Evolutionary conservation across 2,329 filamentous ascomycete species (phyloP).

Genomic region (Aspergillus sp.): DNA sequence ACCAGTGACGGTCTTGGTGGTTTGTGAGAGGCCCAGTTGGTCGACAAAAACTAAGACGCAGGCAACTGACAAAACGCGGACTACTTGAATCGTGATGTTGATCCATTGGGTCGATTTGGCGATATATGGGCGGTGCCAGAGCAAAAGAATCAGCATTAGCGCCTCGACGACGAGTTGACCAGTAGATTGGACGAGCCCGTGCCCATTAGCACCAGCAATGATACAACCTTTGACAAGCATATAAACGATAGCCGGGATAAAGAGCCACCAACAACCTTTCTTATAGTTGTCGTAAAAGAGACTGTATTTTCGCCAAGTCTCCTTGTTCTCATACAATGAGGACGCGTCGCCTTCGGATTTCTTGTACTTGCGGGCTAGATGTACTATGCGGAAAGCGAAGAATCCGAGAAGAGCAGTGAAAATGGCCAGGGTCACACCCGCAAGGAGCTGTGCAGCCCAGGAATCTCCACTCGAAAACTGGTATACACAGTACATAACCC

Average conservation of each 20-base stretch:
- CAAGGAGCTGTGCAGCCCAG: conserved; percentile 84
- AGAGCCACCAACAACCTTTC: conserved; percentile 95
- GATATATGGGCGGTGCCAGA: conserved; percentile 85
- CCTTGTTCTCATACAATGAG: conserved; percentile 82
- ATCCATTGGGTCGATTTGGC: conserved; percentile 86
- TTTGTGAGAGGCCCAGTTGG: conserved; percentile 83
- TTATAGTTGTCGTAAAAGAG: conserved; percentile 97
- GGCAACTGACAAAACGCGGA: conserved; percentile 81
- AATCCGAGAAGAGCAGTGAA: conserved; percentile 81
- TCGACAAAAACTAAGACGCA: conserved; percentile 94
- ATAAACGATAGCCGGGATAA: conserved; percentile 85
- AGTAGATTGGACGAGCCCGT: conserved; percentile 77
- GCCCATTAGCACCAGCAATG: conserved; percentile 79
- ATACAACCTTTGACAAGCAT: conserved; percentile 85
- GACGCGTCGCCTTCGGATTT: conserved; percentile 69
- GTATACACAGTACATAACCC: conserved; percentile 94
- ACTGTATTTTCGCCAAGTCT: conserved; percentile 91
- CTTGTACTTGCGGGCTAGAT: conserved; percentile 71
- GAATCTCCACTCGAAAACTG: conserved; percentile 94
- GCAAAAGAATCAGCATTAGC: conserved; percentile 72
- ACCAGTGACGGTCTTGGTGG: conserved; percentile 90
- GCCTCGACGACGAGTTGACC: conserved; percentile 80
- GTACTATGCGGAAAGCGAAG: conserved; percentile 82
- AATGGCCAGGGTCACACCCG: conserved; percentile 73
- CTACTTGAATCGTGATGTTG: conserved; percentile 87